These are phyloP conservation scores for Lasiodiplodia sp. DNA, from an alignment of 2,329 filamentous ascomycete species.

Conservation along the genomic window DNA sequence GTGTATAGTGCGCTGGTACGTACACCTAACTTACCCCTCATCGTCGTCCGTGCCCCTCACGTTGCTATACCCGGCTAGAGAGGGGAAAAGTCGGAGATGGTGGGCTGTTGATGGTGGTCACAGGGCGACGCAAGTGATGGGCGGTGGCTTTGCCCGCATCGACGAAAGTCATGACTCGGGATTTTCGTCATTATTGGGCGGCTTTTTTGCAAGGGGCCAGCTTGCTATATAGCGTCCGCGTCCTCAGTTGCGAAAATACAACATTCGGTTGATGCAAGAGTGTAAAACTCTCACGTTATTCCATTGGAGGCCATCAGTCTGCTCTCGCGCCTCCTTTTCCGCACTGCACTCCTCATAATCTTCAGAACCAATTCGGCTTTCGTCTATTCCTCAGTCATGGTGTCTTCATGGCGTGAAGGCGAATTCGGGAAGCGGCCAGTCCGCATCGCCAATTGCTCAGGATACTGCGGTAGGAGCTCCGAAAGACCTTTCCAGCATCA, in stretches of 20 bases:
- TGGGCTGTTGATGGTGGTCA: not conserved
- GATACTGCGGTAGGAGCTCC: constrained; percentile 36
- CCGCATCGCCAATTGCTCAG: constrained; percentile 49
- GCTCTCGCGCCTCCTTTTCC: too few relatives aligned
- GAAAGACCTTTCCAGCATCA: too few relatives aligned
- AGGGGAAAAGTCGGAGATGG: not conserved
- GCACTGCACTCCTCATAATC: too few relatives aligned
- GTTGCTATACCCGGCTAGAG: constrained; percentile 1
- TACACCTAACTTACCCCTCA: not conserved
- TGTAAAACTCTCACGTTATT: too few relatives aligned
- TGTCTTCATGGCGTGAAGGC: constrained; percentile 23
- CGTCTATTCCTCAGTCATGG: not conserved
- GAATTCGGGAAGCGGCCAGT: constrained; percentile 43
- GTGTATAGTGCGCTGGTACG: not conserved
- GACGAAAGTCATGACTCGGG: too few relatives aligned
- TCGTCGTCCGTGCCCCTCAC: constrained; percentile 1
- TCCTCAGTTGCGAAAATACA: too few relatives aligned
- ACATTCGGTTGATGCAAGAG: too few relatives aligned
- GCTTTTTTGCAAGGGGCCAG: too few relatives aligned
- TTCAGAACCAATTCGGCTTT: not conserved
- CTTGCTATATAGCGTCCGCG: too few relatives aligned
- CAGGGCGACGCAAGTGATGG: not conserved
- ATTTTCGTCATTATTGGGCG: too few relatives aligned
- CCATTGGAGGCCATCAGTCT: too few relatives aligned
- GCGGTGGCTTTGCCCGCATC: too few relatives aligned